Evolutionary conservation across 225 moss, liverwort and hornwort species (phyloP).

Genomic region (Ulota crispa): DNA sequence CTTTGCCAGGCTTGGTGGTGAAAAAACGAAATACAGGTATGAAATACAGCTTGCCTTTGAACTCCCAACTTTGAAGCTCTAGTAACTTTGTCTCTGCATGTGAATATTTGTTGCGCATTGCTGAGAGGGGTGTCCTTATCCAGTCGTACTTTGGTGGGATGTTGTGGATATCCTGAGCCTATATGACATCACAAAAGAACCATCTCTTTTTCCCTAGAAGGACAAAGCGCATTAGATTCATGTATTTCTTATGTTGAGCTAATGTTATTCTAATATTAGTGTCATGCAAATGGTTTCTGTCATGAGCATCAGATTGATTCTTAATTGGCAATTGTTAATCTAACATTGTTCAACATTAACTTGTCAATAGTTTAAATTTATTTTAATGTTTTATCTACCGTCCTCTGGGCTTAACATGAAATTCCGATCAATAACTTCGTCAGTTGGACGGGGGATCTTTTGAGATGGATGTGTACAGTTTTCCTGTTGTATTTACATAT

Average conservation of each 20-base stretch:
- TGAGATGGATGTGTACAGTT: not conserved
- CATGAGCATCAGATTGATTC: not conserved
- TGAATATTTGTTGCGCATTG: not conserved
- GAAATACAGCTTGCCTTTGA: not conserved
- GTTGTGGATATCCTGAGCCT: not conserved
- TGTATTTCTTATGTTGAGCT: not conserved
- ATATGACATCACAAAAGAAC: not conserved
- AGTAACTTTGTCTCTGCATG: not conserved
- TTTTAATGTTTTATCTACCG: too few relatives aligned
- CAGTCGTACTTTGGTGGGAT: not conserved
- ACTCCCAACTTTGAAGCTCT: not conserved
- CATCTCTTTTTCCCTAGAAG: not conserved
- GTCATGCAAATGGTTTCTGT: not conserved
- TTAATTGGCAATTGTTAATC: not conserved
- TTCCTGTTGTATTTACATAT: not conserved
- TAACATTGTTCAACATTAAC: not conserved
- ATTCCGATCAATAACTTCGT: not conserved
- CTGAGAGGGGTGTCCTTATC: not conserved
- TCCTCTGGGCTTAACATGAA: not conserved
- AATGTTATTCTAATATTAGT: not conserved
- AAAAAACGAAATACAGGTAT: slow-evolving; percentile 57
- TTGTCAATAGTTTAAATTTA: not conserved
- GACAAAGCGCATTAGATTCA: not conserved
- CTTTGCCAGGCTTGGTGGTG: slow-evolving; percentile 71
- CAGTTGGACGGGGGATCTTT: not conserved